Evolutionary conservation across 495 filamentous ascomycete genomes (phyloP), one percentile per base, ranked within the genome.

Genomic region (Penicillium daleae): DNA sequence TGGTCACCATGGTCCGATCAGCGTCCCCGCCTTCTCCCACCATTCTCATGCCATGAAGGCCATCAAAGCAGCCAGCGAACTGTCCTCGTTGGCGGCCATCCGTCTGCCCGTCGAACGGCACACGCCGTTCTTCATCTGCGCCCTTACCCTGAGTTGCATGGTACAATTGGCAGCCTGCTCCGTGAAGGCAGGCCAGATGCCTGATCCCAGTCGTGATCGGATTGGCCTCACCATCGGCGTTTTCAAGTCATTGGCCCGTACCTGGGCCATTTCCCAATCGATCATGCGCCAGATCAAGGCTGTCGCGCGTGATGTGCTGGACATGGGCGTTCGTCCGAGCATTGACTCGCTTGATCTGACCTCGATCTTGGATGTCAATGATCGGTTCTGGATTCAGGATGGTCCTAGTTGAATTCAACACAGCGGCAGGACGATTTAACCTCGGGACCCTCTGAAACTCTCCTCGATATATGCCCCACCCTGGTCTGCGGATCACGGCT

Each of bases 111-210:
- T 94, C 6, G 79, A 87, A 10, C 86, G 85, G 54, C 92, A 96
- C 77, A 93, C 91, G 2, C 92, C 93, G 24, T 93, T 96, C 76
- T 93, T 96, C 79, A 92, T 89, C 26, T 96, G 92, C 71, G 86
- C 92, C 17, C 78, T 96, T 22, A 80, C 84, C 26, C 71, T 88
- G 65, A 84, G 80, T 59, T 83, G 83, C 6, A 82, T 87, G 24
- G 84, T 87, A 6, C 83, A 88, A 57, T 69, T 88, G 31, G 80
- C 82, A 19, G 81, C 83, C n/a, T 87, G 83, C 73, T 92, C 90
- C 12, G 83, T 93, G 62, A 87, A 90, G 79, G 62, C 88, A 62
- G 82, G 81, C 66, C 88, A 88, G 56, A 88, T 90, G 66, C 89
- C 88, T 60, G 87, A 91, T 46, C 77, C 80, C 7, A 85, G 85